Conservation (phyloP, 208 protist genomes). For the Polymyxa betae region DNA sequence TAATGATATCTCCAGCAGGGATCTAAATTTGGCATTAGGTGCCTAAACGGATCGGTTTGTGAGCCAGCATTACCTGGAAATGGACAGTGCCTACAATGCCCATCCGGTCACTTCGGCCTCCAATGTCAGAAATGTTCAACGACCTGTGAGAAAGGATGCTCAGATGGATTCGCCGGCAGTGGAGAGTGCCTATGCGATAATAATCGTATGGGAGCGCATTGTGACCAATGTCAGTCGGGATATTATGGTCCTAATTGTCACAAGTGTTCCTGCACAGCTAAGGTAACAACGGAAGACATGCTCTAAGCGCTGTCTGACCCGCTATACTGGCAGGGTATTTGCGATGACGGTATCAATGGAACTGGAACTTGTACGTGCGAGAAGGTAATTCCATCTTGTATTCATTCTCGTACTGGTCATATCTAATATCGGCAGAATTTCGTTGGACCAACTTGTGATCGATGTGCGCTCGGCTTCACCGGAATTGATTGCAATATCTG, state of each 20-base stretch:
- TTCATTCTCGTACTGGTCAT: background rate
- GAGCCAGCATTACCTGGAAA: background rate
- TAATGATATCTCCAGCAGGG: too few species aligned
- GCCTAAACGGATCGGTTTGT: background rate
- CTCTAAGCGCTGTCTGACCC: background rate
- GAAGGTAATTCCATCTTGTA: background rate
- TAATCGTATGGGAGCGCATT: background rate
- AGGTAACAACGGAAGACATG: background rate
- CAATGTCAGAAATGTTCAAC: background rate
- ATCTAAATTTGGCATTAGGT: background rate
- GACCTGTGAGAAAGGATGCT: background rate
- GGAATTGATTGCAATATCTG: slow-evolving; percentile 6
- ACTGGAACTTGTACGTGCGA: background rate
- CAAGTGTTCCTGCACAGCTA: background rate
- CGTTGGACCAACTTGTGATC: background rate
- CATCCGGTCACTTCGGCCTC: background rate
- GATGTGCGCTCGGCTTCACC: background rate
- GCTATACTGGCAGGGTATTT: background rate
- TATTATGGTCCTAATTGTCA: slow-evolving; percentile 1
- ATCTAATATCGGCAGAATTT: slow-evolving; percentile 31
- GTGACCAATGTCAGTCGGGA: slow-evolving; percentile 4
- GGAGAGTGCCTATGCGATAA: slow-evolving; percentile 41
- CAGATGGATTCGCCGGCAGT: slow-evolving; percentile 29
- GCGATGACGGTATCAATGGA: background rate
- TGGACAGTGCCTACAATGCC: background rate